Conservation (phyloP, 2,329 filamentous ascomycete species). For the Cephalotrichum gorgonifer region DNA sequence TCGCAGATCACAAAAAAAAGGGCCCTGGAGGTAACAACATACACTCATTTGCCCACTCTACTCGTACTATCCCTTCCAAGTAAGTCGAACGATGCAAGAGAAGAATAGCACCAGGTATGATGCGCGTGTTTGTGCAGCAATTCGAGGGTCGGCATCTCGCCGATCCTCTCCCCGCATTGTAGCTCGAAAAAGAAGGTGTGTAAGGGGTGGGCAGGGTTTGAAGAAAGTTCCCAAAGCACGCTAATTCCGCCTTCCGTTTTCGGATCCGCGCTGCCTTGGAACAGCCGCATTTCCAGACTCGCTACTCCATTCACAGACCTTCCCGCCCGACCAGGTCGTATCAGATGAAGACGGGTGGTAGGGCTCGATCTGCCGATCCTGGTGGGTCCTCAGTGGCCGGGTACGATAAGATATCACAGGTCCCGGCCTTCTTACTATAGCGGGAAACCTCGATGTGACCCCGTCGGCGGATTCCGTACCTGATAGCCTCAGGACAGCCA, state of each 20-base stretch:
- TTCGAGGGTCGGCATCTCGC: not conserved
- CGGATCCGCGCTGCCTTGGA: not conserved
- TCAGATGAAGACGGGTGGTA: not conserved
- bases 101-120: not conserved
- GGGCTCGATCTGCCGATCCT: not conserved
- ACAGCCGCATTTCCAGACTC: not conserved
- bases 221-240: not conserved
- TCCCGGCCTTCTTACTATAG: not conserved
- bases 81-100: not conserved
- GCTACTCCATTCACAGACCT: not conserved
- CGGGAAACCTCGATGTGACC: not conserved
- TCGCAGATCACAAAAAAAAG: no score
- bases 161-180: not conserved
- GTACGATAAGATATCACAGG: not conserved
- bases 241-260: not conserved
- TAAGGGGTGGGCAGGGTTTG: not conserved
- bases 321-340: not conserved
- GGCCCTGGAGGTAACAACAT: no score
- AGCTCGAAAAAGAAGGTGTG: not conserved
- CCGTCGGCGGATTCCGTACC: not conserved
- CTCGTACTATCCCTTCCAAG: no score
- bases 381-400: not conserved
- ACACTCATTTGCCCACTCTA: no score
- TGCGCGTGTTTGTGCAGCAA: not conserved
- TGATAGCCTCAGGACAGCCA: not conserved